Base-by-base conservation (phyloP, 768 basidiomycete species). In the Hygrocybe coccinea region DNA sequence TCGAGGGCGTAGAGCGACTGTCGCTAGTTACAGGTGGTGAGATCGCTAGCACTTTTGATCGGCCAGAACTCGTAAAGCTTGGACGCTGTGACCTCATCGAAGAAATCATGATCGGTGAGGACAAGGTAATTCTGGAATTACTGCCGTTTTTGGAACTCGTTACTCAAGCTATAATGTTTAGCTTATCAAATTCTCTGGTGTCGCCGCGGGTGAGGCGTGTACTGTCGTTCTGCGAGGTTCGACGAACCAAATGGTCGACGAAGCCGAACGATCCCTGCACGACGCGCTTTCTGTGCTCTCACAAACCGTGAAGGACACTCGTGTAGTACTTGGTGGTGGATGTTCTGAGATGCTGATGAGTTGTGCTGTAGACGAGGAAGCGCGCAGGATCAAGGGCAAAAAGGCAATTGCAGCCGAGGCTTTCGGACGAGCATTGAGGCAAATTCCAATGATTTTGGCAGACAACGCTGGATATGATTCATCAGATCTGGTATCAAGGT, bases 151-250 rank as follows among this genome's bases (percentile, higher is more conserved):
- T 12, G 52, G 39, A 15, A 29, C 34, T 19, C 21, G 15, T 19
- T 9, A 38, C 35, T 37, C 49, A 34, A 39, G 37, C 48, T n/a
- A 2, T 52, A 5, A n/a, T 22, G 7, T 34, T 7, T 62, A 98
- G 95, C 80, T 99, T 59, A 97, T 98, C 77, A 99, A 98, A 75
- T 99, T 99, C 79, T 98, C 97, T 8, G 97, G 97, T 41, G 95
- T 99, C 39, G 94, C 95, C 11, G 94, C 95, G 17, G 95, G 95
- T 11, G 86, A 95, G 71, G 97, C 97, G 19, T 98, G 97, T 69
- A 99, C 97, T 0, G 94, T 98, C 51, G 95, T 99, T 25, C 81
- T 99, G 7, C 90, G 97, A 35, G 97, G 97, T 12, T 97, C 95
- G 37, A 98, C 97, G 19, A 88, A 87, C 59, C 97, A 99, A 69